Evolutionary conservation across 2,329 filamentous ascomycete genomes (phyloP).

Genomic region (Helotiales sp.): DNA sequence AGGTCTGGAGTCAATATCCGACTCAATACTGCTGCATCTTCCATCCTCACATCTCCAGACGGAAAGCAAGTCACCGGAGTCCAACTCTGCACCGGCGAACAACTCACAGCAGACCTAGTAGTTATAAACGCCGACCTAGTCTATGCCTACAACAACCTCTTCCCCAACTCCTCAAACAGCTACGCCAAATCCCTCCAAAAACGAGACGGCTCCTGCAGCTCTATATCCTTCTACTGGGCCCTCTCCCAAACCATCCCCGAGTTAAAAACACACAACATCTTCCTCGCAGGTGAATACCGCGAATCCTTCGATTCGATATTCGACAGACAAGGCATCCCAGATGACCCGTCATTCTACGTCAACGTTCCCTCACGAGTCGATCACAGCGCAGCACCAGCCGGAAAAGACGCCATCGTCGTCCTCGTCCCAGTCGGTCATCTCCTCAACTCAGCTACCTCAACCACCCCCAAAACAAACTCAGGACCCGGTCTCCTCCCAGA

Average conservation of each 20-base stretch:
- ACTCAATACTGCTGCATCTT: constrained; percentile 61
- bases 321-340: constrained; percentile 68
- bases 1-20: constrained; percentile 66
- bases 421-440: constrained; percentile 76
- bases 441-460: constrained; percentile 49
- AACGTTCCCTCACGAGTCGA: constrained; percentile 76
- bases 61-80: constrained; percentile 63
- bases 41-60: constrained; percentile 58
- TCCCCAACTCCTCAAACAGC: constrained; percentile 44
- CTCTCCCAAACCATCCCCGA: constrained; percentile 64
- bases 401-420: constrained; percentile 69
- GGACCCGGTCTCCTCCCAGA: constrained; percentile 44
- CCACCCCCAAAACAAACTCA: not conserved
- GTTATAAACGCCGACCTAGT: constrained; percentile 76
- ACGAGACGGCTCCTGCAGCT: constrained; percentile 68
- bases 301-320: constrained; percentile 80
- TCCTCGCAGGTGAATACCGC: constrained; percentile 73
- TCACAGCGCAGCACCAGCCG: constrained; percentile 66
- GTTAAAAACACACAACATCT: constrained; percentile 75
- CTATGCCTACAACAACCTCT: constrained; percentile 74
- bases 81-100: constrained; percentile 59
- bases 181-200: constrained; percentile 50
- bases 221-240: constrained; percentile 79
- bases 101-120: constrained; percentile 67
- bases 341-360: constrained; percentile 76